phyloP scores from a whole-genome alignment of 306 rosid species.

The Mimosa bimucronata region DNA sequence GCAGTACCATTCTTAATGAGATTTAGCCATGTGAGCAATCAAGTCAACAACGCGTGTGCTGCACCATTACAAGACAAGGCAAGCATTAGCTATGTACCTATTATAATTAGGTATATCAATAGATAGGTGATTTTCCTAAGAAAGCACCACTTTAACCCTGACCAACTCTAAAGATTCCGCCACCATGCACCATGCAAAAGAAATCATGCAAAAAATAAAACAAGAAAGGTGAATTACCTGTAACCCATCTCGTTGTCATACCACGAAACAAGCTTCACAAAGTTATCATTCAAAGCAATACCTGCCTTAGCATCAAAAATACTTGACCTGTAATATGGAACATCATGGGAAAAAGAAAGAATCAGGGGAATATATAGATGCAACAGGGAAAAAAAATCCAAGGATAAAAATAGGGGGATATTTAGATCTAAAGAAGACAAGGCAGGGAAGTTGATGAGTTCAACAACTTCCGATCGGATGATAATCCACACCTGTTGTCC shows the following conservation, averaged over 20 bases:
- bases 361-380: no score
- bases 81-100: conserved; percentile 4
- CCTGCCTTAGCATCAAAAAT: conserved; percentile 84
- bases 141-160: neutral
- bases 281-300: conserved; percentile 60
- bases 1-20: conserved; percentile 24
- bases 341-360: neutral
- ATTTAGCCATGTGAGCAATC: conserved; percentile 49
- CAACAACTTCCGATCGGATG: neutral
- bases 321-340: conserved; percentile 60
- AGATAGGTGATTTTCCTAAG: neutral
- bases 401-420: neutral
- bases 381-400: neutral
- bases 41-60: conserved; percentile 76
- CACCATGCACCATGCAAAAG: neutral
- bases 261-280: conserved; percentile 66
- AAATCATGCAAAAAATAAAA: neutral
- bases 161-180: neutral
- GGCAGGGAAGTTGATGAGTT: neutral
- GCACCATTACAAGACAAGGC: conserved; percentile 33
- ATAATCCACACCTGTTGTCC: conserved; percentile 59
- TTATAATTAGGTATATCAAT: neutral
- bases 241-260: conserved; percentile 86
- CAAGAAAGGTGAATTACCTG: conserved; percentile 52
- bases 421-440: neutral